Conservation (phyloP, 495 filamentous ascomycete species). For the Hyaloscypha bicolor region DNA sequence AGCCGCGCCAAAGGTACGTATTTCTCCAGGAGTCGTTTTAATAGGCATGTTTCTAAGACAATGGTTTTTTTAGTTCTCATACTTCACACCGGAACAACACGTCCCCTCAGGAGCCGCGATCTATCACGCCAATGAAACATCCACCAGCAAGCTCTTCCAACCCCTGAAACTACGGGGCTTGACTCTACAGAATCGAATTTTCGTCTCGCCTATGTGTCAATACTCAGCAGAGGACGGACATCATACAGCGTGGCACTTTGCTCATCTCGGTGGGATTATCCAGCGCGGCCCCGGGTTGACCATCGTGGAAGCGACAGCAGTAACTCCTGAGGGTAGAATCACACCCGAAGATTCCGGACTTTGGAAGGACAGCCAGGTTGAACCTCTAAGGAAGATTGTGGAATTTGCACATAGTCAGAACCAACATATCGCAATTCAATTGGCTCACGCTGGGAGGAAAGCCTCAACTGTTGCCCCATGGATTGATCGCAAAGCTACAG, state of each 20-base stretch:
- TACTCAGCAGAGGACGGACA: conserved; percentile 67
- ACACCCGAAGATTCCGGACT: conserved; percentile 69
- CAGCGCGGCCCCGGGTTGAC: conserved; percentile 65
- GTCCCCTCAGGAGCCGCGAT: conserved; percentile 64
- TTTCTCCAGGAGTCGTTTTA: too few species aligned
- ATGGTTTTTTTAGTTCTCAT: conserved; percentile 29
- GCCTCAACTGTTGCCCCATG: conserved; percentile 68
- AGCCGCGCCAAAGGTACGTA: too few species aligned
- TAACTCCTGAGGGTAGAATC: conserved; percentile 70
- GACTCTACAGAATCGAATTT: conserved; percentile 62
- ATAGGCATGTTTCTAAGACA: too few species aligned
- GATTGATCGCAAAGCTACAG: conserved; percentile 51
- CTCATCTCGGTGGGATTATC: conserved; percentile 54
- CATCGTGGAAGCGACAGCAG: conserved; percentile 72
- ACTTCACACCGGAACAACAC: conserved; percentile 65
- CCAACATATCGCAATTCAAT: conserved; percentile 72
- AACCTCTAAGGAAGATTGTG: conserved; percentile 56
- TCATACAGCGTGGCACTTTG: conserved; percentile 63
- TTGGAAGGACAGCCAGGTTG: conserved; percentile 77
- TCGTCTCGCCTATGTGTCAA: conserved; percentile 64
- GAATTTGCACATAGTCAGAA: conserved; percentile 70
- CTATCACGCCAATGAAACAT: not conserved
- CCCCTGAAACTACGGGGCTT: conserved; percentile 46
- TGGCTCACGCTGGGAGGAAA: conserved; percentile 76
- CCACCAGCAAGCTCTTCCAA: conserved; percentile 1